phyloP scores from a whole-genome alignment of 75 land plant species.

The Chamaecyparis obtusa region DNA sequence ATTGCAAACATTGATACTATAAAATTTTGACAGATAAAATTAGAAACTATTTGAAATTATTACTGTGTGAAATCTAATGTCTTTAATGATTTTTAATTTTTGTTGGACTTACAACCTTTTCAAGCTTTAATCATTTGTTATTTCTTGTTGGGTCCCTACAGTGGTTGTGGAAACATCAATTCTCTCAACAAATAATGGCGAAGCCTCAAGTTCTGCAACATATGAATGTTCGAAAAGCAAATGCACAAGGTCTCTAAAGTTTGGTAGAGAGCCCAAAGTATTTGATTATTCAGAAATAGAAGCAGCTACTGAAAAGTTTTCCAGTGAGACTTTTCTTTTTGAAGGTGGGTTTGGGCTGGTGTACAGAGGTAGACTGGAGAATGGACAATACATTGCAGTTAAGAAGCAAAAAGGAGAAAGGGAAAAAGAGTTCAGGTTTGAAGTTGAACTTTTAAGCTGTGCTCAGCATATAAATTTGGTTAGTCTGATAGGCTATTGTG shows the following conservation, averaged over 20 bases:
- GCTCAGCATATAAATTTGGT: conserved; percentile 72
- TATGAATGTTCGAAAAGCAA: background rate
- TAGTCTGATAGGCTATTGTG: conserved; percentile 49
- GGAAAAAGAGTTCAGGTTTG: conserved; percentile 40
- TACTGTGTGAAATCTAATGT: too few species aligned
- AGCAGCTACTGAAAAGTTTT: conserved; percentile 48
- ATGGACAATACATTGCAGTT: conserved; percentile 55
- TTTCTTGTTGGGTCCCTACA: too few species aligned
- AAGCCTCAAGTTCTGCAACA: too few species aligned
- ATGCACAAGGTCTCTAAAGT: conserved; percentile 12
- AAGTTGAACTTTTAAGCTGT: conserved; percentile 57
- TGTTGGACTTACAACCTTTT: background rate
- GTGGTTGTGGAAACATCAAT: background rate
- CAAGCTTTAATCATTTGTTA: too few species aligned
- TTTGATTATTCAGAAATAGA: conserved; percentile 38
- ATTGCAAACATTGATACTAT: too few species aligned
- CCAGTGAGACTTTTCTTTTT: conserved; percentile 41
- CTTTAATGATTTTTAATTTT: too few species aligned
- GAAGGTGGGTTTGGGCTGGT: conserved; percentile 72
- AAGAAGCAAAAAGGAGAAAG: conserved; percentile 65
- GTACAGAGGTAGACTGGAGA: conserved; percentile 37
- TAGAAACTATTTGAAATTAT: too few species aligned
- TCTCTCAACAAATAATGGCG: too few species aligned
- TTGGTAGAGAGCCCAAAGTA: conserved; percentile 10
- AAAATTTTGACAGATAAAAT: too few species aligned